Base-by-base conservation (phyloP, 306 rosid genomes). In the Quercus parvula region DNA sequence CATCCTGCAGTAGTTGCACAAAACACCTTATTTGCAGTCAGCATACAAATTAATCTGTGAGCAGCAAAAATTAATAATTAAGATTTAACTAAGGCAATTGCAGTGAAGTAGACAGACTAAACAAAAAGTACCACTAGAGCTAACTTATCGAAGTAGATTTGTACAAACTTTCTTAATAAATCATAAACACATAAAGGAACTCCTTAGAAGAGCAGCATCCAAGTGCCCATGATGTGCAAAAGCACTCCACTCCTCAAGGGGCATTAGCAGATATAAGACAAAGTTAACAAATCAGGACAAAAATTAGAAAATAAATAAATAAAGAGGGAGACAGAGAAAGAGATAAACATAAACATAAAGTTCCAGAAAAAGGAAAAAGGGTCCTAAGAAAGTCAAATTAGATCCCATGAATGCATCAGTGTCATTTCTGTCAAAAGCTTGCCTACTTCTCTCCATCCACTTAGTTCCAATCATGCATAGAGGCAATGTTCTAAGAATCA, bases 1-100 rank as follows among this genome's bases (percentile, higher is more conserved):
- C 88, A 75, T 90, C 97, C 98, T 94, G 89, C 87, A 87, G 15
- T 78, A 68, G 74, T 79, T 28, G 77, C 61, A 75, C 54, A 78
- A 81, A 75, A 71, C 22, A 78, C 68, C 74, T 31, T 62, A 75
- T 55, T 67, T 55, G 66, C 46, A 84, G 46, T 35, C 76, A 57
- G 72, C 31, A 49, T 35, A 70, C 71, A 62, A 49, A 78, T 56
- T 67, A 77, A 84, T 67, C 72, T 76, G 44, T 61, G 69, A 55
- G 82, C 68, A 71, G 71, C 30, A 69, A 74, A 59, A 41, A 33
- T 2, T 15, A 24, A 4, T 10, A 33, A 9, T 31, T 15, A 49
- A 67, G n/a, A 41, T 28, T 22, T 19, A 17, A 35, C 52, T 9
- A 15, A 35, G 38, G 51, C 72, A 38, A 8, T 54, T 46, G n/a